These are phyloP conservation scores for Aspergillus sp. DNA, from an alignment of 2,329 filamentous ascomycete genomes.

Conservation along the genomic window DNA sequence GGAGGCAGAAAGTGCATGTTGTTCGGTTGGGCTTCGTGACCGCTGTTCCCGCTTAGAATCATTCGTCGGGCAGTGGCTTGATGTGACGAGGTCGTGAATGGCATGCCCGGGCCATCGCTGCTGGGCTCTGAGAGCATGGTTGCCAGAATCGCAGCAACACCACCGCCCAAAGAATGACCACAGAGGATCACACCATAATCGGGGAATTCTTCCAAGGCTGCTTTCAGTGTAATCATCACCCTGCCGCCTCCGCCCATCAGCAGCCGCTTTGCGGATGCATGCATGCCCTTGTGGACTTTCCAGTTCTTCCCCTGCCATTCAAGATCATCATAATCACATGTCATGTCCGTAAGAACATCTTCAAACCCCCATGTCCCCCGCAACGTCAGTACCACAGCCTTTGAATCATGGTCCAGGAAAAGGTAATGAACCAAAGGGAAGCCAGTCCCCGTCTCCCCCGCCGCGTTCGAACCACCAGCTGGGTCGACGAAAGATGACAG, in stretches of 20 bases:
- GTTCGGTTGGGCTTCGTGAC: constrained; percentile 18
- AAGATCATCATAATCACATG: constrained; percentile 67
- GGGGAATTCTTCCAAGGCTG: constrained; percentile 64
- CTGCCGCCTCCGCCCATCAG: constrained; percentile 66
- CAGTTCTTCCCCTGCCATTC: constrained; percentile 61
- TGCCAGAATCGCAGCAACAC: constrained; percentile 67
- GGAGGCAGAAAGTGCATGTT: constrained; percentile 57
- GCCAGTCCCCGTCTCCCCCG: constrained; percentile 63
- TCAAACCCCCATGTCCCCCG: constrained; percentile 72
- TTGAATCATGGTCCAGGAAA: constrained; percentile 68
- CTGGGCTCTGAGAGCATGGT: constrained; percentile 68
- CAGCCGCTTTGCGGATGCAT: constrained; percentile 67
- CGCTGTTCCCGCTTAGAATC: constrained; percentile 31
- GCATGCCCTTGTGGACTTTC: constrained; percentile 72
- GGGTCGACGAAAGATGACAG: constrained; percentile 70
- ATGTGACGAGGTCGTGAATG: constrained; percentile 61
- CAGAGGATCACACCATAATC: constrained; percentile 70
- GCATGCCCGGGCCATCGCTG: constrained; percentile 49
- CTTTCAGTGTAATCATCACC: constrained; percentile 64
- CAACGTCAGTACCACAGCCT: constrained; percentile 70
- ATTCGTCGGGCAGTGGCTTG: constrained; percentile 36
- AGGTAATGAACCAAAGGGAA: constrained; percentile 73
- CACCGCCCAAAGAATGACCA: constrained; percentile 68
- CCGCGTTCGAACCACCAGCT: constrained; percentile 64
- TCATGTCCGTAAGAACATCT: constrained; percentile 71